Conservation (phyloP, 345 rosid species). For the Citrus cavaleriei region DNA sequence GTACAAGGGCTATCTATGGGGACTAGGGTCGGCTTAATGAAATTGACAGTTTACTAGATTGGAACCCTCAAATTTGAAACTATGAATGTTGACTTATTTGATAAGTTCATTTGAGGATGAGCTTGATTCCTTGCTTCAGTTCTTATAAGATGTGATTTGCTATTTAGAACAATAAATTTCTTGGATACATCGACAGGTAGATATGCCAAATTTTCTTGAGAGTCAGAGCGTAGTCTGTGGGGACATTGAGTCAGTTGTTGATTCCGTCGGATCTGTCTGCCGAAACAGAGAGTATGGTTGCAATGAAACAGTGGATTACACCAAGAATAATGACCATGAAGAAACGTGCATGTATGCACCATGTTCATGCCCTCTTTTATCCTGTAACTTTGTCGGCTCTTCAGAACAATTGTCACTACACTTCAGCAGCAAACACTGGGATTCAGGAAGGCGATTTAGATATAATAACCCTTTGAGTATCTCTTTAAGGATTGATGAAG, state of each 20-base stretch:
- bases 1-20: neutral
- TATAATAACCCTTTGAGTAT: constrained; percentile 29
- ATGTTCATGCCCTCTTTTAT: constrained; percentile 40
- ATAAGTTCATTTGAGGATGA: neutral
- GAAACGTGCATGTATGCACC: constrained; percentile 34
- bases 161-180: neutral
- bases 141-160: neutral
- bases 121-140: neutral
- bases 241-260: constrained; percentile 38
- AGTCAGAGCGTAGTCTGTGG: constrained; percentile 17
- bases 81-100: neutral
- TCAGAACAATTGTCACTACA: constrained; percentile 35
- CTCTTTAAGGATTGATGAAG: constrained; percentile 22
- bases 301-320: constrained; percentile 24
- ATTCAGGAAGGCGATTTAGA: constrained; percentile 27
- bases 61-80: neutral
- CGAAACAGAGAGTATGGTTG: constrained; percentile 37
- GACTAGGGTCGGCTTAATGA: neutral
- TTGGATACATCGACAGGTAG: constrained; percentile 19
- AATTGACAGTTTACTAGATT: neutral
- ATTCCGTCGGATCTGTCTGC: constrained; percentile 31
- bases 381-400: constrained; percentile 37
- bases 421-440: constrained; percentile 33
- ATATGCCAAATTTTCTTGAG: constrained; percentile 3
- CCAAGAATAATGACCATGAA: constrained; percentile 29